Percentiles rank a stretch among this genome's conserved stretches.
These are phyloP conservation scores for Saccharomycopsis crataegensis DNA, from an alignment of 1,139 yeast species.

Conservation along the genomic window DNA sequence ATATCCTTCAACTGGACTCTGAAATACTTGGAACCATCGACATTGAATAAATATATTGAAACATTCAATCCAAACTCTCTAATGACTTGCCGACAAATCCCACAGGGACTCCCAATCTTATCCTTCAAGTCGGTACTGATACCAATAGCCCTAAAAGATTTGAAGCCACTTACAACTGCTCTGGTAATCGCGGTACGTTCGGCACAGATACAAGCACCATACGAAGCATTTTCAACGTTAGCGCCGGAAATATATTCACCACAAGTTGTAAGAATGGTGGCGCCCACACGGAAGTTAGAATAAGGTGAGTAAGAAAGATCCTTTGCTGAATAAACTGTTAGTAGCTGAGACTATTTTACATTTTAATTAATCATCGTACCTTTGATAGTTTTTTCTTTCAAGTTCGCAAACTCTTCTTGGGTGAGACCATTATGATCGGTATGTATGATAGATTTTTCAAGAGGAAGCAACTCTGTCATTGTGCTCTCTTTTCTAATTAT, in stretches of 20 bases:
- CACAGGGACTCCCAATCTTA: slow-evolving; percentile 77
- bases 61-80: slow-evolving; percentile 58
- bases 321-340: slow-evolving; percentile 33
- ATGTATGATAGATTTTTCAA: slow-evolving; percentile 26
- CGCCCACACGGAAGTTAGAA: slow-evolving; percentile 84
- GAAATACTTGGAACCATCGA: slow-evolving; percentile 38
- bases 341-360: neutral
- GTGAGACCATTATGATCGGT: slow-evolving; percentile 19
- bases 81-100: slow-evolving; percentile 85
- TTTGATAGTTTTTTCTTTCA: slow-evolving; percentile 11
- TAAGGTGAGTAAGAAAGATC: slow-evolving; percentile 67
- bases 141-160: slow-evolving; percentile 54
- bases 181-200: slow-evolving; percentile 73
- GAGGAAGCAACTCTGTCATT: slow-evolving; percentile 7
- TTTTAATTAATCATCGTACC: slow-evolving; percentile 2
- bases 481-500: too few relatives aligned
- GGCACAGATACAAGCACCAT: slow-evolving; percentile 86
- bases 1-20: slow-evolving; percentile 51
- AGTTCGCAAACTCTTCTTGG: slow-evolving; percentile 10
- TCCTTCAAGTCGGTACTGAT: slow-evolving; percentile 53
- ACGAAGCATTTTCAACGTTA: slow-evolving; percentile 88
- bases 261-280: slow-evolving; percentile 49
- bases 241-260: slow-evolving; percentile 61
- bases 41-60: slow-evolving; percentile 56
- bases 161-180: slow-evolving; percentile 44